phyloP scores from a whole-genome alignment of 1,284 basidiomycete species.

The Boletus hoseneyae region DNA sequence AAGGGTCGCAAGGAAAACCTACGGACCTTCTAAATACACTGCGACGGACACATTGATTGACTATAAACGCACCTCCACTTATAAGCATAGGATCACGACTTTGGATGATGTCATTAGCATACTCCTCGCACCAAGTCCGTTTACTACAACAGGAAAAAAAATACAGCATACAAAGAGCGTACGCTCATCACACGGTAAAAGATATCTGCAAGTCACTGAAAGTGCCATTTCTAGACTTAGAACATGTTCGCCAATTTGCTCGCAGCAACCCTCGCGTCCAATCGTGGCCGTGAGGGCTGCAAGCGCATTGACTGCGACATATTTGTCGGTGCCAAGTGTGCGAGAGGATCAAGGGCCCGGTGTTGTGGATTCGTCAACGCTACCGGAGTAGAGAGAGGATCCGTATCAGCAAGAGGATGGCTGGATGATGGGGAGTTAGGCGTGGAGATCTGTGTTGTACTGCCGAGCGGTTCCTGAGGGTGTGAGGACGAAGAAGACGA shows the following conservation, averaged over 20 bases:
- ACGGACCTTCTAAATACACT: too few relatives aligned
- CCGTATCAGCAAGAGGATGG: constrained; percentile 19
- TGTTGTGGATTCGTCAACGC: constrained; percentile 22
- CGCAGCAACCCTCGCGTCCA: constrained; percentile 81
- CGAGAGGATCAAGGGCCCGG: constrained; percentile 57
- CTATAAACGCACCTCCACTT: too few relatives aligned
- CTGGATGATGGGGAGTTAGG: constrained; percentile 8
- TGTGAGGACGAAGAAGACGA: constrained; percentile 30
- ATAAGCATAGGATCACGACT: too few relatives aligned
- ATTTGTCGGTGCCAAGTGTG: constrained; percentile 49
- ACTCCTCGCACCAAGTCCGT: constrained; percentile 2
- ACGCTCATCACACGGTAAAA: constrained; percentile 5
- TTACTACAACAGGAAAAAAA: constrained; percentile 9
- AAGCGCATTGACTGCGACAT: constrained; percentile 69
- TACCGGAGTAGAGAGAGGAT: constrained; percentile 20
- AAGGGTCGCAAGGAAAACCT: too few relatives aligned
- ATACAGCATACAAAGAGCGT: constrained; percentile 23
- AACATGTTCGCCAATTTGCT: constrained; percentile 87
- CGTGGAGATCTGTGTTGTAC: constrained; percentile 10
- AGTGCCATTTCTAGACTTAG: constrained; percentile 30
- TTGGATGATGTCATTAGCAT: too few relatives aligned
- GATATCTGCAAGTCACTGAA: neutral
- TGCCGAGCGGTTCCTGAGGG: constrained; percentile 31
- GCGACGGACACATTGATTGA: too few relatives aligned
- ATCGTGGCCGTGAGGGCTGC: constrained; percentile 59